Evolutionary conservation across 2,329 filamentous ascomycete species (phyloP).

Genomic region (Tolypocladium inflatum): DNA sequence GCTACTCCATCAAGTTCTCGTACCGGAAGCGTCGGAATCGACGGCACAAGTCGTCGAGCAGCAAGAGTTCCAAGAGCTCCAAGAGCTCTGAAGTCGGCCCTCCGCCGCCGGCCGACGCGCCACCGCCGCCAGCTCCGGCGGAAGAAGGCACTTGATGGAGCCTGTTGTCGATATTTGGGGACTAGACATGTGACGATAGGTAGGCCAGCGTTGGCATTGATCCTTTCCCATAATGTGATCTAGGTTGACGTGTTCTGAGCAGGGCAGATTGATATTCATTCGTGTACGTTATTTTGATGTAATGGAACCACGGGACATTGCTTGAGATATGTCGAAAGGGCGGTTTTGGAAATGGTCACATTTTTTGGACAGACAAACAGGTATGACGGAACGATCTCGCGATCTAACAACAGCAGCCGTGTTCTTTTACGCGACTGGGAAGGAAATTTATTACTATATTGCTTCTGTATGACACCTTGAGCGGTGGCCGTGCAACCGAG

Average conservation of each 20-base stretch:
- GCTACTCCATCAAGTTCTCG: constrained; percentile 25
- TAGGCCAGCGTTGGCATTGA: neutral
- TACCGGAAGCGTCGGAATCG: constrained; percentile 13
- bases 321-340: neutral
- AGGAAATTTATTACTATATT: neutral
- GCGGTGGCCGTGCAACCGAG: neutral
- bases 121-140: constrained; percentile 3
- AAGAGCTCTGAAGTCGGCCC: constrained; percentile 10
- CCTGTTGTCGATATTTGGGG: neutral
- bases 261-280: neutral
- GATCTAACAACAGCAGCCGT: neutral
- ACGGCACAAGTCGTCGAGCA: constrained; percentile 20
- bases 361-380: neutral
- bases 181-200: neutral
- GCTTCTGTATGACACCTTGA: neutral
- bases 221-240: neutral
- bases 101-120: constrained; percentile 1
- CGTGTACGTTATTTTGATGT: neutral
- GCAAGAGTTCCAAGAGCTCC: constrained; percentile 19
- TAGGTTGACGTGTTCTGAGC: neutral
- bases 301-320: neutral
- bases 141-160: neutral
- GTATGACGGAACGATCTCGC: neutral
- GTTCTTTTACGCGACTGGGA: neutral
- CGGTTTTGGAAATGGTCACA: neutral